These are phyloP conservation scores for Pleurotus cornucopiae DNA, from an alignment of 768 basidiomycete genomes.

Conservation along the genomic window DNA sequence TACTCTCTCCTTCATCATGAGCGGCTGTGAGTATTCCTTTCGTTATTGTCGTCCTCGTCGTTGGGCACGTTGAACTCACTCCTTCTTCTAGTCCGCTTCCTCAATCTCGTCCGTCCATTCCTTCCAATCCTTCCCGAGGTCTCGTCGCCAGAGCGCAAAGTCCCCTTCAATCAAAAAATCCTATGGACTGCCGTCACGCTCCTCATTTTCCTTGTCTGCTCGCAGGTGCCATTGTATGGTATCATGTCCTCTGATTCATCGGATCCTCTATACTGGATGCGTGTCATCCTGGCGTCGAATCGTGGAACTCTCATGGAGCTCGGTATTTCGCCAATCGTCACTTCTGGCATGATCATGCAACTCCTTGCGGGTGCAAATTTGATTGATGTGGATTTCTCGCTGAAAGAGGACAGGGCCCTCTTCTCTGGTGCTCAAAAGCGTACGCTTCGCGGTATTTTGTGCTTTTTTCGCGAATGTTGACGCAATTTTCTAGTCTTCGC, in stretches of 20 bases:
- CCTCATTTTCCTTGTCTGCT: conserved; percentile 99
- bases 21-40: conserved; percentile 60
- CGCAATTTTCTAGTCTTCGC: conserved; percentile 71
- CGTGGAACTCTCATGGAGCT: conserved; percentile 99
- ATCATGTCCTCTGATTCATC: conserved; percentile 99
- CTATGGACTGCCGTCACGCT: conserved; percentile 99
- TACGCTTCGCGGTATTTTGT: conserved; percentile 34
- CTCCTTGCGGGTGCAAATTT: conserved; percentile 95
- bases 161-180: conserved; percentile 97
- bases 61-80: conserved; percentile 7
- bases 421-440: conserved; percentile 97
- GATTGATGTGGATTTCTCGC: conserved; percentile 93
- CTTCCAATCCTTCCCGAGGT: conserved; percentile 96
- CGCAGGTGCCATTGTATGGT: conserved; percentile 97
- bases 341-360: conserved; percentile 99
- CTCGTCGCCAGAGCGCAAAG: conserved; percentile 96
- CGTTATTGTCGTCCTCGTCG: conserved; percentile 6
- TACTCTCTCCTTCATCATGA: conserved; percentile 49
- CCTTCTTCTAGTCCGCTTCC: conserved; percentile 75
- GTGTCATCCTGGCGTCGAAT: conserved; percentile 98
- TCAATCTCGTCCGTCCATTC: conserved; percentile 98
- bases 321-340: conserved; percentile 96
- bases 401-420: conserved; percentile 95
- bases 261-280: conserved; percentile 99
- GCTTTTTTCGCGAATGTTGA: not conserved